phyloP scores from a whole-genome alignment of 306 rosid genomes.

The Lablab purpureus region DNA sequence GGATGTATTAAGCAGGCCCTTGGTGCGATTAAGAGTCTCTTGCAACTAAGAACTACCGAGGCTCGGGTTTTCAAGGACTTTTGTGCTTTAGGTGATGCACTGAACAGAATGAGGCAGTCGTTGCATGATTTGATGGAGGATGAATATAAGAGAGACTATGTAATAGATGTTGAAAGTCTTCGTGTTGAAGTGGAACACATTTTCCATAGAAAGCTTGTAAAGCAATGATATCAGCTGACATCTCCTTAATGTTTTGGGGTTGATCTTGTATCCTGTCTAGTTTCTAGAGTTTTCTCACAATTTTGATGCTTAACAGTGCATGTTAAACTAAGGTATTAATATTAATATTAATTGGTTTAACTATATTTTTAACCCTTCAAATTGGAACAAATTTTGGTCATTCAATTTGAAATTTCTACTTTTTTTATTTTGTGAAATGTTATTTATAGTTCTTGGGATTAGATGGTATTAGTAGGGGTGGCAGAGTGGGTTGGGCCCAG shows the following conservation, averaged over 20 bases:
- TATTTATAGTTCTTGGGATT: too few relatives aligned
- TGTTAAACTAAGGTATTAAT: background rate
- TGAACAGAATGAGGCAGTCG: constrained; percentile 66
- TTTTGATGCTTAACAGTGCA: constrained; percentile 32
- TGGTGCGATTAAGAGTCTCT: constrained; percentile 67
- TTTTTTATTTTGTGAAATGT: too few relatives aligned
- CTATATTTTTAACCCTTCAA: too few relatives aligned
- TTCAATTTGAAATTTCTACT: too few relatives aligned
- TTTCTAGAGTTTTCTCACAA: constrained; percentile 35
- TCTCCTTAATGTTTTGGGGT: constrained; percentile 16
- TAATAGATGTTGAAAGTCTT: constrained; percentile 73
- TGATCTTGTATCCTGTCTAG: constrained; percentile 27
- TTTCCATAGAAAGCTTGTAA: constrained; percentile 60
- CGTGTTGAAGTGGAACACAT: constrained; percentile 71
- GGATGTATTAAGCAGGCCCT: constrained; percentile 68
- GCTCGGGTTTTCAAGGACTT: constrained; percentile 67
- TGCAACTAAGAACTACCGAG: constrained; percentile 71
- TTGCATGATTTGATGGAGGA: constrained; percentile 65
- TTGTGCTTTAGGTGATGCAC: constrained; percentile 76
- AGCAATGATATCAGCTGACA: constrained; percentile 45
- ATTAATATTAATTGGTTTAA: background rate
- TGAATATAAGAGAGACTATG: constrained; percentile 71
- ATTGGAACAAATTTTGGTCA: too few relatives aligned
- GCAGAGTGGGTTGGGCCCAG: too few relatives aligned
- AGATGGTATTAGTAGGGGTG: too few relatives aligned